phyloP scores from a whole-genome alignment of 2,329 filamentous ascomycete genomes.

The Xenosphaeropsis pyriputrescens region DNA sequence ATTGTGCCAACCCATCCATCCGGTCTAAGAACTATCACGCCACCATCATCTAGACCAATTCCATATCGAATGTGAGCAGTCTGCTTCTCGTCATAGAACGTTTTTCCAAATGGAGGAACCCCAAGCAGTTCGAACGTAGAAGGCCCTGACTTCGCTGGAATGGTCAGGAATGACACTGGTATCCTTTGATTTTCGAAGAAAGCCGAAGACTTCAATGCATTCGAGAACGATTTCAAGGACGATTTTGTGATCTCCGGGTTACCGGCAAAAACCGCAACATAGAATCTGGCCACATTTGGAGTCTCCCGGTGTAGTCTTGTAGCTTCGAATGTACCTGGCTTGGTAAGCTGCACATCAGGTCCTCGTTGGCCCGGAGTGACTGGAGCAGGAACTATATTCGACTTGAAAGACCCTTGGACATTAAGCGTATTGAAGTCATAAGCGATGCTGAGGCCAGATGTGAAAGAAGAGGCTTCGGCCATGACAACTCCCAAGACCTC shows the following conservation, averaged over 20 bases:
- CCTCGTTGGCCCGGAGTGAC: slow-evolving; percentile 25
- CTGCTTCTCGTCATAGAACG: slow-evolving; percentile 28
- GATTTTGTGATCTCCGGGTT: slow-evolving; percentile 13
- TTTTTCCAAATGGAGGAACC: slow-evolving; percentile 31
- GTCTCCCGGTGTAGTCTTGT: slow-evolving; percentile 28
- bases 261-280: slow-evolving; percentile 26
- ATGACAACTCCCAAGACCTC: slow-evolving; percentile 39
- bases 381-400: slow-evolving; percentile 6
- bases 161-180: slow-evolving; percentile 30
- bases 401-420: slow-evolving; percentile 7
- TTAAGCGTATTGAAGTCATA: slow-evolving; percentile 35
- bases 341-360: slow-evolving; percentile 28
- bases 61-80: slow-evolving; percentile 19
- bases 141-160: slow-evolving; percentile 23
- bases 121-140: slow-evolving; percentile 28
- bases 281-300: slow-evolving; percentile 25
- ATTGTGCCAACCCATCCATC: slow-evolving; percentile 38
- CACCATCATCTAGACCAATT: slow-evolving; percentile 23
- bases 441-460: slow-evolving; percentile 42
- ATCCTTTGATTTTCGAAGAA: slow-evolving; percentile 20
- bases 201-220: slow-evolving; percentile 8
- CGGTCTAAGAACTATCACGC: slow-evolving; percentile 31
- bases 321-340: slow-evolving; percentile 27
- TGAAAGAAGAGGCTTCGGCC: slow-evolving; percentile 42
- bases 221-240: slow-evolving; percentile 7